Evolutionary conservation across 2,329 filamentous ascomycete species (phyloP), one percentile per base, ranked within the genome.

Genomic region (Colletotrichum melonis): DNA sequence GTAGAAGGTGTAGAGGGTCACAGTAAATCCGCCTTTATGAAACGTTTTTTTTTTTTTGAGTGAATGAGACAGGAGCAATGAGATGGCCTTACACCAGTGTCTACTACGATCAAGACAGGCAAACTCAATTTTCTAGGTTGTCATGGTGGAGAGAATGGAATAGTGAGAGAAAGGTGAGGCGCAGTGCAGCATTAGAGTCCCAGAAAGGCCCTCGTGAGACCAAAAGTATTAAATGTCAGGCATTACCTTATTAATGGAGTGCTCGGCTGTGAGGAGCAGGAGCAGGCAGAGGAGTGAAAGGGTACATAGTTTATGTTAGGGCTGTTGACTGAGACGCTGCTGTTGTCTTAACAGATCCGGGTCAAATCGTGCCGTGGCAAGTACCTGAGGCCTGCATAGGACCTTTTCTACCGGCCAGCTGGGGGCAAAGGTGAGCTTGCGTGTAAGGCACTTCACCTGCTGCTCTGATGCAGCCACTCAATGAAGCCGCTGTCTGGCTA

Each of bases 381-480:
- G 32, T 35, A 35, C 32, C 32, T 35, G 32, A 35, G 32, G 11
- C 32, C 32, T 12, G 32, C 32, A 11, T 12, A 35, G 32, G 66
- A 69, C 32, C 69, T 64, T 69, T 72, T 56, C 42, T 35, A 22
- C 69, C 69, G 49, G 57, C 32, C 32, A 46, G 57, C 64, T 68
- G 49, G 60, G 22, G 42, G 60, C 42, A 52, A 54, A 24, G 26
- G 26, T 32, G n/a, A 9, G 60, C 42, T 32, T 49, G 42, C 28
- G 42, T 9, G 59, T 52, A 63, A 52, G 42, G 60, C 16, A 35
- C 35, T 59, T 55, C 52, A 55, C 52, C 52, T 16, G 52, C 52
- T 55, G n/a, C 14, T 55, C 42, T 11, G n/a, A 19, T 19, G 22
- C 52, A 26, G 52, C 52, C 52, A 55, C 22, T 28, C 52, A 55